A percentile compares a stretch with the other conserved stretches of the same genome.
phyloP scores from a whole-genome alignment of 2,329 filamentous ascomycete species.

The Pleomassaria siparia region DNA sequence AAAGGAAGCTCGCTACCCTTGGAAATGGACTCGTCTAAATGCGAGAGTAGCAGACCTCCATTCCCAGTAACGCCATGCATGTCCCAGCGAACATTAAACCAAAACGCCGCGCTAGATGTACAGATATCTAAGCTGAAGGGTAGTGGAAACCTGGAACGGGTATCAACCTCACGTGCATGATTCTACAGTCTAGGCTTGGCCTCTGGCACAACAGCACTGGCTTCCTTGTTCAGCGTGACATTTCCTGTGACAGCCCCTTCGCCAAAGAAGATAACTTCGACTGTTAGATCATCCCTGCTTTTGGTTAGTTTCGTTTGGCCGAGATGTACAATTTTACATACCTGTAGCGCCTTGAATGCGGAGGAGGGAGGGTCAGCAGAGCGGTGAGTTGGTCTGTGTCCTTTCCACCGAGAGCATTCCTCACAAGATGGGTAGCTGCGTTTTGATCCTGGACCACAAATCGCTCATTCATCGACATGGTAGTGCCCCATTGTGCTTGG shows the following conservation, averaged over 20 bases:
- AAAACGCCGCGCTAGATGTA: slow-evolving; percentile 9
- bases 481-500: slow-evolving; percentile 86
- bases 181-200: slow-evolving; percentile 52
- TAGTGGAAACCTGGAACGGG: slow-evolving; percentile 1
- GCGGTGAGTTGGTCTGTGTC: slow-evolving; percentile 94
- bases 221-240: slow-evolving; percentile 82
- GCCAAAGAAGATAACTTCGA: slow-evolving; percentile 98
- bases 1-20: background rate
- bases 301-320: slow-evolving; percentile 15
- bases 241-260: slow-evolving; percentile 74
- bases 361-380: slow-evolving; percentile 84
- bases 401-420: slow-evolving; percentile 91
- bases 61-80: background rate
- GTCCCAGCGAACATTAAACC: background rate
- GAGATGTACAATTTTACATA: slow-evolving; percentile 46
- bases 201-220: slow-evolving; percentile 63
- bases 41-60: background rate
- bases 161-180: slow-evolving; percentile 1
- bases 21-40: background rate
- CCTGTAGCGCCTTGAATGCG: slow-evolving; percentile 89
- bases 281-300: slow-evolving; percentile 84
- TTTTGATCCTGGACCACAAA: slow-evolving; percentile 96
- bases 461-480: slow-evolving; percentile 70
- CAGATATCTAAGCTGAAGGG: background rate
- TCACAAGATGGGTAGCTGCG: slow-evolving; percentile 89